Conservation (phyloP, 306 rosid genomes). For the Arachis stenosperma region DNA sequence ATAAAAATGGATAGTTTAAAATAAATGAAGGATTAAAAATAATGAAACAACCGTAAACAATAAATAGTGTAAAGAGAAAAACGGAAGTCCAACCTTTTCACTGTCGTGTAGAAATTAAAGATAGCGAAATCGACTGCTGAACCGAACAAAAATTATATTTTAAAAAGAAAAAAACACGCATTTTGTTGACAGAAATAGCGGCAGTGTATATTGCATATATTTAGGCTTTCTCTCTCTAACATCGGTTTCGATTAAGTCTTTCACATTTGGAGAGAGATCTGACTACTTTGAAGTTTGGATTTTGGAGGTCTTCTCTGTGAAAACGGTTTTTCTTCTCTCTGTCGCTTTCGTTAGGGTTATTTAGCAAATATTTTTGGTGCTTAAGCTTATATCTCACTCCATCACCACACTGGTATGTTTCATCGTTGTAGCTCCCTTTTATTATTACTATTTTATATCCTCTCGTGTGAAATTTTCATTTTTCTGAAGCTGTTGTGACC, state of each 20-base stretch:
- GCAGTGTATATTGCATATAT: not conserved
- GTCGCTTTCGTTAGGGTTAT: conserved; percentile 51
- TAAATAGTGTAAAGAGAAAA: conserved; percentile 11
- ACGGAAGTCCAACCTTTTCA: conserved; percentile 20
- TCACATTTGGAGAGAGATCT: conserved; percentile 32
- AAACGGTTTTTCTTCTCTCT: conserved; percentile 41
- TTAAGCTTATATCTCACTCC: not conserved
- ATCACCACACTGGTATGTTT: conserved; percentile 1
- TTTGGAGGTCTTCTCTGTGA: conserved; percentile 43
- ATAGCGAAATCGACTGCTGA: conserved; percentile 22
- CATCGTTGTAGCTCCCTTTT: not conserved
- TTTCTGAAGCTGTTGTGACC: not conserved
- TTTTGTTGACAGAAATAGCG: conserved; percentile 10
- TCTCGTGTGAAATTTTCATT: conserved; percentile 1
- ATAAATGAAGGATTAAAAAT: no score
- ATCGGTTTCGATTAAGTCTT: not conserved
- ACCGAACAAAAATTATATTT: not conserved
- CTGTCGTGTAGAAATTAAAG: conserved; percentile 18
- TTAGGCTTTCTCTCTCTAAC: not conserved
- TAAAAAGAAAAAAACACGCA: not conserved
- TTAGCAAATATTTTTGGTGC: not conserved
- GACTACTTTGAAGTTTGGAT: conserved; percentile 45
- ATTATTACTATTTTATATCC: not conserved
- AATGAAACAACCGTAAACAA: not conserved
- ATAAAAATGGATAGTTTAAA: no score